A percentile compares a stretch with the other conserved stretches of the same genome.
Evolutionary conservation across 768 basidiomycete species (phyloP).

Genomic region (Steccherinum ochraceum): DNA sequence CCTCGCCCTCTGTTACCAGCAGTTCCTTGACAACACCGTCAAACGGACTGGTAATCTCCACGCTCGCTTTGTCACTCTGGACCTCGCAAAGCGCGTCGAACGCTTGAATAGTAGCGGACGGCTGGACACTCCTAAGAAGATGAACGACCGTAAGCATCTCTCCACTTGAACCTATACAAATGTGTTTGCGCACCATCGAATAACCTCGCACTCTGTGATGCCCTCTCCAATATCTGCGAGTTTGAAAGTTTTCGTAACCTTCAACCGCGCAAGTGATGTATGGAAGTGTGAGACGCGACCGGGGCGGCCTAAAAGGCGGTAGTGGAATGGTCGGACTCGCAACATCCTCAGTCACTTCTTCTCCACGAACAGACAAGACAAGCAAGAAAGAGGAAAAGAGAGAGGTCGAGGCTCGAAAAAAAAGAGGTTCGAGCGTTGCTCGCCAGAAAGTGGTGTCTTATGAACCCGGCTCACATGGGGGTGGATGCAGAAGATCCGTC

Average conservation of each 20-base stretch:
- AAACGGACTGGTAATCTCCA: conserved; percentile 85
- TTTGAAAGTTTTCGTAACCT: conserved; percentile 55
- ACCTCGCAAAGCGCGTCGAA: conserved; percentile 81
- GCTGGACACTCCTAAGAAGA: conserved; percentile 57
- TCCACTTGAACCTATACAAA: background rate
- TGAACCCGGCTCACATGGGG: background rate
- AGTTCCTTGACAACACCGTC: conserved; percentile 70
- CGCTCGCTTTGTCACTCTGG: conserved; percentile 86
- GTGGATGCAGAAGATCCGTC: background rate
- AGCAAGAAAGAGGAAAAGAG: background rate
- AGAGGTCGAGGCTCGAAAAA: background rate
- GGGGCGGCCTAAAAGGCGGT: background rate
- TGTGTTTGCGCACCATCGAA: conserved; percentile 51
- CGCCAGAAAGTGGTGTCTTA: too few species aligned
- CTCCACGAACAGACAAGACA: background rate
- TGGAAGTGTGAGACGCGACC: conserved; percentile 27
- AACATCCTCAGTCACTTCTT: background rate
- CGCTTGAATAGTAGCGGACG: conserved; percentile 40
- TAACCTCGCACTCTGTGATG: conserved; percentile 85
- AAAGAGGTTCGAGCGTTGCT: background rate
- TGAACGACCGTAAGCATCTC: background rate
- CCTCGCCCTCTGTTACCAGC: conserved; percentile 72
- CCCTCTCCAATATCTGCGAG: conserved; percentile 88
- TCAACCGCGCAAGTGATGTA: conserved; percentile 24
- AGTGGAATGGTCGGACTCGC: background rate